These are phyloP conservation scores for Pichia sp. DNA, from an alignment of 1,139 yeast species.

Conservation along the genomic window DNA sequence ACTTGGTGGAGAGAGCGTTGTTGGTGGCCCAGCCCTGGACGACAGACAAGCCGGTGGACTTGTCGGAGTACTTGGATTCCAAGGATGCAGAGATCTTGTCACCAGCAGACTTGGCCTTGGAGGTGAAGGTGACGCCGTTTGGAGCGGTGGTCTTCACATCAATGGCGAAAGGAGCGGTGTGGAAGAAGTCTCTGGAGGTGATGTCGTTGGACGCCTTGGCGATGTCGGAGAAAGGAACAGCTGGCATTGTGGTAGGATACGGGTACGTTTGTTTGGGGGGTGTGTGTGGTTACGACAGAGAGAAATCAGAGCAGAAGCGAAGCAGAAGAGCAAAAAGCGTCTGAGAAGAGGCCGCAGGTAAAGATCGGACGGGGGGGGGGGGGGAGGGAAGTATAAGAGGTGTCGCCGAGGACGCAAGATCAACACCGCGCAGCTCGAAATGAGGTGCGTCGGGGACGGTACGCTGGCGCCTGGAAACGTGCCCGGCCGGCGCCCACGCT, in stretches of 20 bases:
- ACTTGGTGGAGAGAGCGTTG: conserved; percentile 86
- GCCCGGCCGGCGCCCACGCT: background rate
- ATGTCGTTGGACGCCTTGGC: conserved; percentile 88
- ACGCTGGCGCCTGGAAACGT: background rate
- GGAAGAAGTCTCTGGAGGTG: conserved; percentile 90
- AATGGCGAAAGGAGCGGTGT: conserved; percentile 77
- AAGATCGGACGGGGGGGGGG: background rate
- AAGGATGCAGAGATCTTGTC: conserved; percentile 82
- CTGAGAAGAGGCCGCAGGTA: background rate
- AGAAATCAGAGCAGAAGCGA: background rate
- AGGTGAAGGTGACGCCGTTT: conserved; percentile 92
- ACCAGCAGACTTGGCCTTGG: conserved; percentile 79
- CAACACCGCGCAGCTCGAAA: background rate
- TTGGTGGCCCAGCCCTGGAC: conserved; percentile 98
- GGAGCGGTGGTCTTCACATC: conserved; percentile 93
- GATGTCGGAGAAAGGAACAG: conserved; percentile 83
- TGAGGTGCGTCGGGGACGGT: background rate
- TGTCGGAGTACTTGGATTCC: conserved; percentile 92
- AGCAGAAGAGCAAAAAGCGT: background rate
- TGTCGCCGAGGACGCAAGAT: background rate
- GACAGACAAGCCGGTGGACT: conserved; percentile 85
- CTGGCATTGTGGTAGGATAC: conserved; percentile 40
- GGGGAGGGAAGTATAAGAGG: background rate
- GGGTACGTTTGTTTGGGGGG: background rate
- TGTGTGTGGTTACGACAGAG: too few species aligned